Conservation (phyloP, 208 protist species). For the Acanthamoeba sp. region DNA sequence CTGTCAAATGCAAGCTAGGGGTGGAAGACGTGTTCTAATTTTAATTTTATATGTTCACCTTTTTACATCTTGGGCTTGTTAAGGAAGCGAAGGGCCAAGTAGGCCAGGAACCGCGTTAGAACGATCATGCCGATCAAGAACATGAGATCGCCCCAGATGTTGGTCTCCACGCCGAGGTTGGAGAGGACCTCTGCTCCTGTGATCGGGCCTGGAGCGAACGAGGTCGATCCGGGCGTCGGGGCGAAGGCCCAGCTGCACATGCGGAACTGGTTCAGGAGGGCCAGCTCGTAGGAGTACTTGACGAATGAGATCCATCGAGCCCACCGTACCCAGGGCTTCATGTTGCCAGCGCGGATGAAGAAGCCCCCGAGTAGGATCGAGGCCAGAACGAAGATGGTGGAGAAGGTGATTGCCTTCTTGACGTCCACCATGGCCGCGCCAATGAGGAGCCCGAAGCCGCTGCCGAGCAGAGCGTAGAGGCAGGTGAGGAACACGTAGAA, state of each 20-base stretch:
- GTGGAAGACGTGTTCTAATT: too few relatives aligned
- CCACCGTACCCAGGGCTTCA: slow-evolving; percentile 21
- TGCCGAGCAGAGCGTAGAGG: slow-evolving; percentile 24
- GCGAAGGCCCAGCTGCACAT: neutral
- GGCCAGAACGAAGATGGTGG: slow-evolving; percentile 35
- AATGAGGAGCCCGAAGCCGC: slow-evolving; percentile 67
- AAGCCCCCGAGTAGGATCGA: slow-evolving; percentile 53
- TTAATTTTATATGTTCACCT: too few relatives aligned
- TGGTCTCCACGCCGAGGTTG: too few relatives aligned
- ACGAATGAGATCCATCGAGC: slow-evolving; percentile 71
- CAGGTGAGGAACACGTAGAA: slow-evolving; percentile 66
- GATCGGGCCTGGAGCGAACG: too few relatives aligned
- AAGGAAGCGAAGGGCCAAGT: slow-evolving; percentile 23
- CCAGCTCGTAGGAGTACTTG: slow-evolving; percentile 73
- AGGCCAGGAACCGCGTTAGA: neutral
- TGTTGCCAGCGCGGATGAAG: slow-evolving; percentile 18
- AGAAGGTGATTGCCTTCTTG: slow-evolving; percentile 52
- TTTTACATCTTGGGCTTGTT: slow-evolving; percentile 22
- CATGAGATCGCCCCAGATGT: slow-evolving; percentile 47
- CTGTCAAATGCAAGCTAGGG: too few relatives aligned
- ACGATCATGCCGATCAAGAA: slow-evolving; percentile 62
- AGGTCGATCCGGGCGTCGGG: too few relatives aligned
- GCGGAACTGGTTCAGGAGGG: slow-evolving; percentile 56
- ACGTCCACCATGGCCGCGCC: slow-evolving; percentile 36
- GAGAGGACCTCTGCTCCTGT: too few relatives aligned